phyloP scores from a whole-genome alignment of 495 filamentous ascomycete genomes.

The Penicillium cosmopolitanum region DNA sequence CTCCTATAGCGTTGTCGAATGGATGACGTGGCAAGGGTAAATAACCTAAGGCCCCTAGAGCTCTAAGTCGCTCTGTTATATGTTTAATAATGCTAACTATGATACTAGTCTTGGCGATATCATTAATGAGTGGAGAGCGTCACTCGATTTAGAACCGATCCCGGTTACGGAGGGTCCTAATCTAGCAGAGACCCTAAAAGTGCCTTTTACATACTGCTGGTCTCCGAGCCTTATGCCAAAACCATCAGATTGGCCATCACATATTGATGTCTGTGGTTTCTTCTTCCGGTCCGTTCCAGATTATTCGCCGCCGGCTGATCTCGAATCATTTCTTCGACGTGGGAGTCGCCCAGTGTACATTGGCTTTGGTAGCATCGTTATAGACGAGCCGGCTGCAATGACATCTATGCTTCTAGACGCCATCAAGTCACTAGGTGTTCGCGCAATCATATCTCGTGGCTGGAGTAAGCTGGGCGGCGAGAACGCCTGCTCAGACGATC shows the following conservation, averaged over 20 bases:
- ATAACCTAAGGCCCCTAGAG: no score
- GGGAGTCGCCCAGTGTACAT: conserved; percentile 62
- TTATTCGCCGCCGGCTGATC: conserved; percentile 49
- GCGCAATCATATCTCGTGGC: conserved; percentile 62
- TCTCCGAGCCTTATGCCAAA: conserved; percentile 65
- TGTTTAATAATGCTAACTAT: no score
- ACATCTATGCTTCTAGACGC: conserved; percentile 55
- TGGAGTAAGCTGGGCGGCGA: conserved; percentile 58
- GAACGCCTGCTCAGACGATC: conserved; percentile 30
- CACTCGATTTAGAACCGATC: no score
- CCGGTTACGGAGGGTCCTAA: no score
- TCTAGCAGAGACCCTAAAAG: conserved; percentile 51
- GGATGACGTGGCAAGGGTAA: conserved; percentile 69
- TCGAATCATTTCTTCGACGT: conserved; percentile 49
- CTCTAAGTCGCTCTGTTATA: no score
- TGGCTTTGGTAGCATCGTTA: conserved; percentile 66
- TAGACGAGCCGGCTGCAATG: conserved; percentile 56
- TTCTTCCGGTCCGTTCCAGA: conserved; percentile 53
- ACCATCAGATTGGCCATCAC: conserved; percentile 10
- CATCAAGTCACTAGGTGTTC: conserved; percentile 45
- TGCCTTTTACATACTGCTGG: conserved; percentile 69
- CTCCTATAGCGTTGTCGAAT: conserved; percentile 63
- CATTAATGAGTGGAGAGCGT: no score
- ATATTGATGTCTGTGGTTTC: conserved; percentile 61
- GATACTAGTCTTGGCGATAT: no score